A percentile compares a stretch with the other conserved stretches of the same genome.
phyloP scores from a whole-genome alignment of 163 green algal species.

The Prototheca cutis region DNA sequence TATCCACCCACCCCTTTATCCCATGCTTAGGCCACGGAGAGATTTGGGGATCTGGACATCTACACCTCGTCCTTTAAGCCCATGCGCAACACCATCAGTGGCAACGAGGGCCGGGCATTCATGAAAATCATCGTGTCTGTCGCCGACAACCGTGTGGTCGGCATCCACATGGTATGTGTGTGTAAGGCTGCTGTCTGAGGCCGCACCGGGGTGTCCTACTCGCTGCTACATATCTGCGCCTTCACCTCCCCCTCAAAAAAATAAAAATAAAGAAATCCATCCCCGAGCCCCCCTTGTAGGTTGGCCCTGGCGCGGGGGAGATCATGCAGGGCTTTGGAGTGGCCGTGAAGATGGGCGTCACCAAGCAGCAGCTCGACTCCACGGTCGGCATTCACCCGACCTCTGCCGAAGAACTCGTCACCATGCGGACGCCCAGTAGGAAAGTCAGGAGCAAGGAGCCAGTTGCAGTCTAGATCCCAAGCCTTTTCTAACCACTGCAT shows the following conservation, averaged over 20 bases:
- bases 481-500: no score
- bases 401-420: conserved; percentile 87
- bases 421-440: conserved; percentile 56
- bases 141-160: conserved; percentile 54
- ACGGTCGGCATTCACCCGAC: conserved; percentile 83
- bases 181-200: not conserved
- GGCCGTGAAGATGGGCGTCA: conserved; percentile 79
- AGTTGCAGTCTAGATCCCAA: not conserved
- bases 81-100: conserved; percentile 83
- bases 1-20: no score
- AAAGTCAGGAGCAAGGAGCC: not conserved
- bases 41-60: conserved; percentile 67
- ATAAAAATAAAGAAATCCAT: no score
- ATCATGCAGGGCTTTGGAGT: conserved; percentile 93
- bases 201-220: no score
- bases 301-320: conserved; percentile 74
- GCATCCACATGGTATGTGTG: conserved; percentile 69
- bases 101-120: conserved; percentile 31
- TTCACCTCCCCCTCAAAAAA: no score
- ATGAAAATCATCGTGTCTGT: conserved; percentile 58
- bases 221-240: no score
- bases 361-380: conserved; percentile 77
- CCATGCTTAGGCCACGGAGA: conserved; percentile 48
- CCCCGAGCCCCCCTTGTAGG: no score
- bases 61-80: conserved; percentile 77